Evolutionary conservation across 768 basidiomycete species (phyloP).

Genomic region (Lyophyllum shimeji): DNA sequence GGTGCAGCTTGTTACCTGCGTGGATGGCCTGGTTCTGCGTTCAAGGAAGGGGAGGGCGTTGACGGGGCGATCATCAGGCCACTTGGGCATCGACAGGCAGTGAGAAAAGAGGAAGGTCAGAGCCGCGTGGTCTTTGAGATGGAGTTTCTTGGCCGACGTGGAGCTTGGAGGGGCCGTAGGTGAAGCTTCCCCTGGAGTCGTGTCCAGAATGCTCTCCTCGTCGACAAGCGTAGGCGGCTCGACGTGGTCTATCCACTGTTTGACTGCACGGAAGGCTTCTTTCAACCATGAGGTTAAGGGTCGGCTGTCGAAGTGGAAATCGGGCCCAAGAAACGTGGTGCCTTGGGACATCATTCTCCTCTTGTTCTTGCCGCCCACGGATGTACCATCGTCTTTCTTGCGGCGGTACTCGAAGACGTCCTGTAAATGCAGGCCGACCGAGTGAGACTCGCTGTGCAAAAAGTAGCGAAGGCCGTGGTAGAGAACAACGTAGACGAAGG

Average conservation of each 20-base stretch:
- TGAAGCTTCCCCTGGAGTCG: background rate
- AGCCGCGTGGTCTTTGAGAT: too few species aligned
- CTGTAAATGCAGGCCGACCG: background rate
- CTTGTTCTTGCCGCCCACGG: background rate
- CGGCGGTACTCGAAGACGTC: slow-evolving; percentile 1
- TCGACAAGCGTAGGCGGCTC: background rate
- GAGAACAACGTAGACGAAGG: slow-evolving; percentile 9
- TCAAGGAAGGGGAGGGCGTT: background rate
- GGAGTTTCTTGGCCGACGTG: too few species aligned
- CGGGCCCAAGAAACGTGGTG: background rate
- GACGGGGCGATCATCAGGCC: background rate
- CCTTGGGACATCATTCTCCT: background rate
- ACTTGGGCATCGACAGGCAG: background rate
- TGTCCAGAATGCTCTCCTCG: background rate
- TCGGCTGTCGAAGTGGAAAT: background rate
- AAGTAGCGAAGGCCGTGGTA: slow-evolving; percentile 11
- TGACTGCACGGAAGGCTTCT: background rate
- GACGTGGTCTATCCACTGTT: background rate
- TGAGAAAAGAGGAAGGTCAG: background rate
- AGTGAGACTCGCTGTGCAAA: background rate
- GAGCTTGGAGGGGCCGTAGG: background rate
- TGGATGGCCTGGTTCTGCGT: background rate
- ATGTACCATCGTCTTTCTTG: background rate
- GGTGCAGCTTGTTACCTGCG: background rate
- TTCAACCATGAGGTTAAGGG: background rate